Base-by-base conservation (phyloP, 2,329 filamentous ascomycete genomes). In the Scedosporium minutisporum region DNA sequence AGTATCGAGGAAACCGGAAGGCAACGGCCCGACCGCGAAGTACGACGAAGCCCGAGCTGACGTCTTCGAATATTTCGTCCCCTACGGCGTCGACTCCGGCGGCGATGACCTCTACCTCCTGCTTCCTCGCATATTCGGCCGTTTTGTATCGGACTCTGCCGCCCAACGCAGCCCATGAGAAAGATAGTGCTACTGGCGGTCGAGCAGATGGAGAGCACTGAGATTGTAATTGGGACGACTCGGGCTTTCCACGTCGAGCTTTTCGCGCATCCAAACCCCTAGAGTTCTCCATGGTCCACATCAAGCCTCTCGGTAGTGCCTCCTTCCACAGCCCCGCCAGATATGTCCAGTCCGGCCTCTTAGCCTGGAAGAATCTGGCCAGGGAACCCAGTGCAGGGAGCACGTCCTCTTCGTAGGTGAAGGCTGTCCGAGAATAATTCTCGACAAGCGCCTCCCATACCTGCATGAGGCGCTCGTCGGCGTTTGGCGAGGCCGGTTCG, bases 261-360 rank as follows among this genome's bases (percentile, higher is more conserved):
- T 14, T 16, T 57, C 23, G 29, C 2, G 53, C 23, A 33, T 33
- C 53, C 12, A 57, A 12, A 18, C 53, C 53, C 3, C 53, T n/a
- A 3, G 53, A 23, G 23, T 27, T 27, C 23, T 66, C 63, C 0
- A 66, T 27, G 55, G 62, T 58, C 69, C 69, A 71, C 1, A 65
- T 65, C 1, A 71, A n/a, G 1, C 61, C 23, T 1, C 64, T 62
- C 1, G 67, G 62, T 0, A 71, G 3, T 29, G 70, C 65, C 3
- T 57, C 63, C 21, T 67, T 66, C 69, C 69, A 71, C 0, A 70
- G 16, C 1, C 69, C 69, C 2, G 69, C 69, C 4, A 71, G 64
- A 18, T 71, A 71, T 41, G 48, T 63, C 1, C 68, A 68, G 3
- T 65, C 66, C 1, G 65, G 16, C 18, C 9, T 42, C 0, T 63